Evolutionary conservation across 495 filamentous ascomycete species (phyloP), one percentile per base, ranked within the genome.

Genomic region (Penicillium riverlandense): DNA sequence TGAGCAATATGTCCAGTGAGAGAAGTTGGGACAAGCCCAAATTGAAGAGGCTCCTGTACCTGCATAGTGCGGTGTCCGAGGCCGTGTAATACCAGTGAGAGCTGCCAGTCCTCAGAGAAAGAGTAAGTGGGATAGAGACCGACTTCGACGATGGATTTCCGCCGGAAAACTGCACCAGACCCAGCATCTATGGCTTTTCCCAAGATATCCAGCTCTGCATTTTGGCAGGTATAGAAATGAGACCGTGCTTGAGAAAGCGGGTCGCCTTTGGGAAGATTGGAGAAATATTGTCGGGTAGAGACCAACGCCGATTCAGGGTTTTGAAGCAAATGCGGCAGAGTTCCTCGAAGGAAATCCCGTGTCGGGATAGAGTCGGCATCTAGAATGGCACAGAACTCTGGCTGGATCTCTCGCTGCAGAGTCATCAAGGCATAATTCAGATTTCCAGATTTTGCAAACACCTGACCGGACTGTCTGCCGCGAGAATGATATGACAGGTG

Each of bases 381-480:
- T 10, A 70, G 47, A 5, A 71, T 43, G 13, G 55, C 58, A 38
- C 54, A 62, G 47, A 61, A 70, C 15, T 63, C 57, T 30, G 75
- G 70, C 37, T 71, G 64, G 11, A 58, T 50, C 38, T 74, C 60
- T 32, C 63, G 38, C 45, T 57, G 66, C 44, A 53, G 58, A 46
- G 43, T 67, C 48, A 49, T 62, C 6, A 76, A 49, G 12, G 72
- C 76, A 45, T 69, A 69, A 38, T 76, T 78, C 16, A 81, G 55
- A 41, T 80, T 81, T 7, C 72, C 77, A 10, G 75, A 70, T 61
- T 81, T 81, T 43, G 69, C 53, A 58, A 70, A 63, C 37, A 66
- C 40, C 56, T 62, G 44, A n/a, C 60, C 65, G 1, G 66, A 60
- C 13, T 65, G 57, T 45, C 65, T 62, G 7, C 62, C 60, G 22